phyloP scores from a whole-genome alignment of 768 basidiomycete genomes.

The Pulveroboletus frians region DNA sequence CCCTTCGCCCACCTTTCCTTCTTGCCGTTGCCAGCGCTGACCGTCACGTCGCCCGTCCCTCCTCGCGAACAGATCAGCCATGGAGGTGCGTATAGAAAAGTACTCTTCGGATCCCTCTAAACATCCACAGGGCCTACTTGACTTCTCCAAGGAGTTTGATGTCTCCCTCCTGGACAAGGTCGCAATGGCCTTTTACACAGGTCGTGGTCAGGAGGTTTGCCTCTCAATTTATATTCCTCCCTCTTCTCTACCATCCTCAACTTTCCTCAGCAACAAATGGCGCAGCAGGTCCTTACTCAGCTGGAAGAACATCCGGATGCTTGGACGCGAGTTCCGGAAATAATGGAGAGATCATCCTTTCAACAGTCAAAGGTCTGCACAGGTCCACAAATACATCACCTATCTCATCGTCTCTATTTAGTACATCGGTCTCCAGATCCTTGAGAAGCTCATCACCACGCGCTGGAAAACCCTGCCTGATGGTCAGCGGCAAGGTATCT shows the following conservation, averaged over 20 bases:
- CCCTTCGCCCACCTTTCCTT: constrained; percentile 30
- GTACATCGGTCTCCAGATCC: constrained; percentile 96
- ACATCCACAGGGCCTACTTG: constrained; percentile 81
- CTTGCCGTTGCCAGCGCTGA: constrained; percentile 11
- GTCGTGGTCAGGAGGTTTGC: constrained; percentile 75
- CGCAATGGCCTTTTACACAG: constrained; percentile 86
- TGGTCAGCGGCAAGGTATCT: constrained; percentile 81
- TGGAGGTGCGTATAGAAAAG: constrained; percentile 41
- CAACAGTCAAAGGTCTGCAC: constrained; percentile 74
- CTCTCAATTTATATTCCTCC: constrained; percentile 6
- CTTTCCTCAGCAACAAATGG: constrained; percentile 77
- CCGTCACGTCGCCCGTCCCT: background rate
- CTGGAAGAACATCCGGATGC: constrained; percentile 95
- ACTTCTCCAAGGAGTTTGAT: constrained; percentile 93
- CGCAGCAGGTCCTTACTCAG: constrained; percentile 90
- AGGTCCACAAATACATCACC: background rate
- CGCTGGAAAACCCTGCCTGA: constrained; percentile 96
- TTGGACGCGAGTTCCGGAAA: constrained; percentile 95
- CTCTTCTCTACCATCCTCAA: constrained; percentile 3
- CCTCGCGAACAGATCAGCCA: constrained; percentile 19
- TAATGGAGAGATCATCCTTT: constrained; percentile 79
- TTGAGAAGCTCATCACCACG: constrained; percentile 91
- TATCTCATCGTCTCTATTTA: constrained; percentile 31
- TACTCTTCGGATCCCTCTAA: no score
- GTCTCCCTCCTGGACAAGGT: constrained; percentile 89